Conservation (phyloP, 2,329 filamentous ascomycete genomes). For the Lasiodiplodia sp. region DNA sequence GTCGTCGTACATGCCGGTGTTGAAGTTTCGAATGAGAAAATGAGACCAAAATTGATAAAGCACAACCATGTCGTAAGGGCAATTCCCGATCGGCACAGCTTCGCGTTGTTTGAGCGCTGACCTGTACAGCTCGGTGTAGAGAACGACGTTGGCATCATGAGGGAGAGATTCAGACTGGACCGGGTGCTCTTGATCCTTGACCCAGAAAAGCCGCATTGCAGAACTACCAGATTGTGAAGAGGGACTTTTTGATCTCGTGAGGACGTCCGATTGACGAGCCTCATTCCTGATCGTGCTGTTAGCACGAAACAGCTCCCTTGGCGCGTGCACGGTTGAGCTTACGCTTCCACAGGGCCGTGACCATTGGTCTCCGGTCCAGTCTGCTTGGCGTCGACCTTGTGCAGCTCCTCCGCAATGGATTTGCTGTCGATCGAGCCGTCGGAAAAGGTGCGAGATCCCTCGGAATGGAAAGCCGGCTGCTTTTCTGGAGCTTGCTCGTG, state of each 20-base stretch:
- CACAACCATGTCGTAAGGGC: conserved; percentile 67
- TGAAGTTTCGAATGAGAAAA: conserved; percentile 76
- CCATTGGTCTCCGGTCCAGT: conserved; percentile 46
- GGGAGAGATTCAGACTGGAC: conserved; percentile 50
- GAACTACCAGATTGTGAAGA: conserved; percentile 32
- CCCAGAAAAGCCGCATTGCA: conserved; percentile 52
- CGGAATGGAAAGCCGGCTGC: conserved; percentile 49
- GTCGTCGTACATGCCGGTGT: conserved; percentile 76
- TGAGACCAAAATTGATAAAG: conserved; percentile 79
- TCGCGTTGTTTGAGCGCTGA: conserved; percentile 60
- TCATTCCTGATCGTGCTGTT: conserved; percentile 36
- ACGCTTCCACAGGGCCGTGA: conserved; percentile 41
- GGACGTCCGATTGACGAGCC: conserved; percentile 26
- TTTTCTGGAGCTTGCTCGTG: conserved; percentile 44
- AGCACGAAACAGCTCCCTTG: conserved; percentile 35
- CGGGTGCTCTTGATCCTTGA: conserved; percentile 56
- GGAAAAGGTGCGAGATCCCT: conserved; percentile 59
- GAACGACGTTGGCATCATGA: conserved; percentile 55
- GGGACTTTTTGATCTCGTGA: conserved; percentile 36
- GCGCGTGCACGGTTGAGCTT: conserved; percentile 34
- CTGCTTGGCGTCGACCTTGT: conserved; percentile 49
- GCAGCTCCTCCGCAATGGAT: conserved; percentile 57
- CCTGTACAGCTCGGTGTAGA: conserved; percentile 56
- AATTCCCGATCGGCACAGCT: conserved; percentile 51
- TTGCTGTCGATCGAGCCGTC: conserved; percentile 64